phyloP scores from a whole-genome alignment of 2,329 filamentous ascomycete genomes.

The Ophiocordyceps camponoti-saundersi region DNA sequence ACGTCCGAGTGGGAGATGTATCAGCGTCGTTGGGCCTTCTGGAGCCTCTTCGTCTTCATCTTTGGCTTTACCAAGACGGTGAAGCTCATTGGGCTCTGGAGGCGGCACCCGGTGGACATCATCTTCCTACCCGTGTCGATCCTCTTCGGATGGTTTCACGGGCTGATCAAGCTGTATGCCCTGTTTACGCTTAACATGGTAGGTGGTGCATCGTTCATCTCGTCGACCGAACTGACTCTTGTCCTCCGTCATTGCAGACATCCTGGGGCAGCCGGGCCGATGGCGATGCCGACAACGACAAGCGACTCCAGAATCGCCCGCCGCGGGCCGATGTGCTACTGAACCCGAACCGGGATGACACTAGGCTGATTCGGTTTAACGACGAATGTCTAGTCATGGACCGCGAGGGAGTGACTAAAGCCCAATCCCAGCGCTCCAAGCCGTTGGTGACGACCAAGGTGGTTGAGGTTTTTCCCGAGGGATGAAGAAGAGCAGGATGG shows the following conservation, averaged over 20 bases:
- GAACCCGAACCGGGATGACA: not conserved
- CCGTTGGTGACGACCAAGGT: not conserved
- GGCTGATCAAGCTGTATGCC: slow-evolving; percentile 81
- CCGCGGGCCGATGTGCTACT: not conserved
- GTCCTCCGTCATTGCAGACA: slow-evolving; percentile 38
- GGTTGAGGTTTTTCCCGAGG: not conserved
- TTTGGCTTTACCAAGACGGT: slow-evolving; percentile 73
- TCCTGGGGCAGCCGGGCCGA: slow-evolving; percentile 91
- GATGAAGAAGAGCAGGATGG: no score
- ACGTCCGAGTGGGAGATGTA: slow-evolving; percentile 41
- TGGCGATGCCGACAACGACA: slow-evolving; percentile 67
- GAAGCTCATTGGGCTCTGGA: slow-evolving; percentile 76
- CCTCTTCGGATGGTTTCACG: slow-evolving; percentile 83
- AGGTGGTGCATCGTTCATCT: slow-evolving; percentile 18
- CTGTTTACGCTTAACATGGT: slow-evolving; percentile 71
- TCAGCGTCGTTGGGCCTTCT: slow-evolving; percentile 37
- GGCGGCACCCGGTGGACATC: slow-evolving; percentile 67
- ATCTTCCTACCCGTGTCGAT: slow-evolving; percentile 71
- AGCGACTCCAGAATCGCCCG: slow-evolving; percentile 35
- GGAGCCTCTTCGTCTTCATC: slow-evolving; percentile 55
- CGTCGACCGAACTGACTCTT: not conserved
- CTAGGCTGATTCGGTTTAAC: slow-evolving; percentile 26
- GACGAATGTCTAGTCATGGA: not conserved
- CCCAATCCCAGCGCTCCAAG: not conserved
- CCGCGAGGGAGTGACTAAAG: not conserved